Conservation (phyloP, 1,284 basidiomycete genomes). For the Leucoagaricus sp. region DNA sequence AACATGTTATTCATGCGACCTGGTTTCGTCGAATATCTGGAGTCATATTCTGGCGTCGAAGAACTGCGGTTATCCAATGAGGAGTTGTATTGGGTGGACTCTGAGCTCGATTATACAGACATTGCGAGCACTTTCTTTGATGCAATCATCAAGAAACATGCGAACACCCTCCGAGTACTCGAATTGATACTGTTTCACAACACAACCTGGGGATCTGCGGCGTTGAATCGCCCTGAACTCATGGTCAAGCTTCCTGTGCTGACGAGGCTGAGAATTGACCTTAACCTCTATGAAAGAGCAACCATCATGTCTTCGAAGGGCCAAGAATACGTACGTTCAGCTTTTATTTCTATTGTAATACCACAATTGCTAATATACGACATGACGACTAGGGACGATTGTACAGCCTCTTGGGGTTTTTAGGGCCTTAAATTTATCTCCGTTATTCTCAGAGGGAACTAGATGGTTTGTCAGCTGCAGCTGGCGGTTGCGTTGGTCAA, state of each 20-base stretch:
- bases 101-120: neutral
- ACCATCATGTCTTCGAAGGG: neutral
- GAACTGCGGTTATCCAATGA: constrained; percentile 1
- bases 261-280: neutral
- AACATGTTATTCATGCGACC: neutral
- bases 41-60: constrained; percentile 2
- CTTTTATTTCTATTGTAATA: neutral
- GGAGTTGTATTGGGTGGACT: neutral
- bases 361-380: no score
- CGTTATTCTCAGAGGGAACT: no score
- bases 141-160: neutral
- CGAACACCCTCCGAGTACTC: neutral
- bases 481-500: no score
- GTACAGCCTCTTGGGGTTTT: no score
- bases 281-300: neutral
- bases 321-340: neutral
- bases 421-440: no score
- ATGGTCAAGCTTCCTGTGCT: neutral
- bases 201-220: neutral
- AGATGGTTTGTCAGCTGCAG: no score
- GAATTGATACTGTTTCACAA: neutral
- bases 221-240: neutral
- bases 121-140: neutral
- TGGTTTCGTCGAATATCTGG: constrained; percentile 1
- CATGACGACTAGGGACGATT: neutral